Conservation (phyloP, 1,284 basidiomycete genomes). For the Ustilago crameri region DNA sequence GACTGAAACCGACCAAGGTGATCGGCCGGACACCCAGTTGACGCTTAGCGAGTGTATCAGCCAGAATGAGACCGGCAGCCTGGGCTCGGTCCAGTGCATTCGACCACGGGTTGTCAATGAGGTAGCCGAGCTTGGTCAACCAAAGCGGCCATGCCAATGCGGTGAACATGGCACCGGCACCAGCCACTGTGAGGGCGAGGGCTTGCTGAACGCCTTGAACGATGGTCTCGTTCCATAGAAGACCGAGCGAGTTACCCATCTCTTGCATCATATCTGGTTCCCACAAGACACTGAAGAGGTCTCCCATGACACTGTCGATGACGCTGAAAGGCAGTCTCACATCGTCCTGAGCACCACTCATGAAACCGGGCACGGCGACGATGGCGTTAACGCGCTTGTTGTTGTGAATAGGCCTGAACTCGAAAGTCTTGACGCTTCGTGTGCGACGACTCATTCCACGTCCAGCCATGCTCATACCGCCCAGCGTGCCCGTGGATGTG, state of each 20-base stretch:
- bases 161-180: slow-evolving; percentile 56
- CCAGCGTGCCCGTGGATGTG: slow-evolving; percentile 65
- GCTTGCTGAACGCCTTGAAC: slow-evolving; percentile 67
- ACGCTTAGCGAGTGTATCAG: slow-evolving; percentile 61
- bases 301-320: slow-evolving; percentile 67
- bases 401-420: slow-evolving; percentile 67
- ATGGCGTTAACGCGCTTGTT: slow-evolving; percentile 68
- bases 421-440: slow-evolving; percentile 65
- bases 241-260: slow-evolving; percentile 67
- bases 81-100: slow-evolving; percentile 65
- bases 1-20: slow-evolving; percentile 66
- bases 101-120: slow-evolving; percentile 68
- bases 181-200: slow-evolving; percentile 63
- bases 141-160: slow-evolving; percentile 67
- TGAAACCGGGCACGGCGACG: slow-evolving; percentile 64
- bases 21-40: slow-evolving; percentile 67
- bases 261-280: slow-evolving; percentile 69
- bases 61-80: slow-evolving; percentile 65
- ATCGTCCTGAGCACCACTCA: slow-evolving; percentile 64
- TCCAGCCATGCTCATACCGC: slow-evolving; percentile 63
- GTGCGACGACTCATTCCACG: slow-evolving; percentile 65
- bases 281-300: slow-evolving; percentile 65
- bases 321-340: slow-evolving; percentile 66
- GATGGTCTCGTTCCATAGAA: slow-evolving; percentile 68
- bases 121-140: slow-evolving; percentile 66